Conservation (phyloP, 495 filamentous ascomycete species). For the Penicillium antarcticum region DNA sequence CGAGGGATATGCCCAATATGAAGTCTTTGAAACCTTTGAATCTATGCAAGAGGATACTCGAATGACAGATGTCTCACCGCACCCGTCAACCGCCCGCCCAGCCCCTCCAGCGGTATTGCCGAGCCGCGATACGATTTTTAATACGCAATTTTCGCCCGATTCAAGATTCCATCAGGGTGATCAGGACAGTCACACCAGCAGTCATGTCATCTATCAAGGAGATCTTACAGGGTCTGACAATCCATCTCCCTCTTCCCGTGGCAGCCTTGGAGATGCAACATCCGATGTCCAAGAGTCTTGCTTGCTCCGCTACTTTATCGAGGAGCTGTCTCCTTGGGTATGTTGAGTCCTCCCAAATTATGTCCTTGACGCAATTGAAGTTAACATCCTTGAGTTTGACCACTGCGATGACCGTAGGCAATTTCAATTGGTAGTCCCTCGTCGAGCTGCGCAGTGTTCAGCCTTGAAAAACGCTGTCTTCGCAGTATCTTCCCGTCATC, state of each 20-base stretch:
- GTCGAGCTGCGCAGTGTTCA: conserved; percentile 14
- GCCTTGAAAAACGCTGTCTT: conserved; percentile 23
- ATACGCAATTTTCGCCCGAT: too few relatives aligned
- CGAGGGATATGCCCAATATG: too few relatives aligned
- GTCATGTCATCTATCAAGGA: too few relatives aligned
- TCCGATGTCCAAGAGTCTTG: conserved; percentile 19
- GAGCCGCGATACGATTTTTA: too few relatives aligned
- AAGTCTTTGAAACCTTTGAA: too few relatives aligned
- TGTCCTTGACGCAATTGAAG: background rate
- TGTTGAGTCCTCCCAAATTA: background rate
- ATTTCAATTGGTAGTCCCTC: conserved; percentile 22
- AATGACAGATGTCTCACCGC: too few relatives aligned
- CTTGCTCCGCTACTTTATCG: conserved; percentile 24
- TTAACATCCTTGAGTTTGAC: conserved; percentile 19
- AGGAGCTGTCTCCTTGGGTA: conserved; percentile 30
- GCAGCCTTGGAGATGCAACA: background rate
- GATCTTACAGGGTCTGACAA: too few relatives aligned
- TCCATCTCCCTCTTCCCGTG: background rate
- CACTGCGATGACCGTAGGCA: conserved; percentile 23
- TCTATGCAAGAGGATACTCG: too few relatives aligned
- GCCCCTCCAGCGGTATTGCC: too few relatives aligned
- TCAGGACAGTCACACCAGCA: too few relatives aligned
- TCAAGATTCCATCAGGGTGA: too few relatives aligned
- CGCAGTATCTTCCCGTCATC: conserved; percentile 22
- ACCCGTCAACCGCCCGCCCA: too few relatives aligned